phyloP scores from a whole-genome alignment of 169 alveolate species.

The Plasmodium vinckei region DNA sequence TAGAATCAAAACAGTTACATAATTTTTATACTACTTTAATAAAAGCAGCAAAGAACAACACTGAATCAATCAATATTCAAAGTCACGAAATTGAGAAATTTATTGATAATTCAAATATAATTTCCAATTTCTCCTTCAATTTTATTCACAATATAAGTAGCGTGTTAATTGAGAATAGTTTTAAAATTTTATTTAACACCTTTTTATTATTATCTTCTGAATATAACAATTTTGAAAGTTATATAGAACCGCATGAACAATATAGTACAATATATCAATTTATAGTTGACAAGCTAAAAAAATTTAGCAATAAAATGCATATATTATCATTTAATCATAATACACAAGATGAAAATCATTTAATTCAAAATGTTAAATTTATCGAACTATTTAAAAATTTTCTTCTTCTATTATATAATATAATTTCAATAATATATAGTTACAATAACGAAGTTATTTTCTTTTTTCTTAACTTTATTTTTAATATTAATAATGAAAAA shows the following conservation, averaged over 20 bases:
- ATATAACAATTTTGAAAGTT: constrained; percentile 27
- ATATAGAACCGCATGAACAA: constrained; percentile 4
- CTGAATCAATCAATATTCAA: not conserved
- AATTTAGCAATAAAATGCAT: constrained; percentile 24
- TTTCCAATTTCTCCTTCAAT: constrained; percentile 6
- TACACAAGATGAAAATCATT: not conserved
- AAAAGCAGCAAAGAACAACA: not conserved
- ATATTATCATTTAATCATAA: constrained; percentile 17
- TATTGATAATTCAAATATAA: not conserved
- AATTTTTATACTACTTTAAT: not conserved
- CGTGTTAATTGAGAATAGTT: constrained; percentile 39
- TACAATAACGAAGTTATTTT: constrained; percentile 47
- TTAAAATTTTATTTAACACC: constrained; percentile 39
- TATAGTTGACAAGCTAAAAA: constrained; percentile 35
- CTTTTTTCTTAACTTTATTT: constrained; percentile 57
- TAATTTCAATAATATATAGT: constrained; percentile 63
- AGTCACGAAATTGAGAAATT: not conserved
- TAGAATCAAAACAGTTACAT: no score
- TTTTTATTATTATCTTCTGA: constrained; percentile 43
- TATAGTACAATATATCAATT: constrained; percentile 39
- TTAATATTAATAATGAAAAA: constrained; percentile 40
- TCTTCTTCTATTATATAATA: constrained; percentile 47
- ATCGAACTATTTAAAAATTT: constrained; percentile 49
- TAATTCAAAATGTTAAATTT: constrained; percentile 9
- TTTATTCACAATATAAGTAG: constrained; percentile 39